Conservation (phyloP, 2,329 filamentous ascomycete species). For the Sporothrix curviconia region DNA sequence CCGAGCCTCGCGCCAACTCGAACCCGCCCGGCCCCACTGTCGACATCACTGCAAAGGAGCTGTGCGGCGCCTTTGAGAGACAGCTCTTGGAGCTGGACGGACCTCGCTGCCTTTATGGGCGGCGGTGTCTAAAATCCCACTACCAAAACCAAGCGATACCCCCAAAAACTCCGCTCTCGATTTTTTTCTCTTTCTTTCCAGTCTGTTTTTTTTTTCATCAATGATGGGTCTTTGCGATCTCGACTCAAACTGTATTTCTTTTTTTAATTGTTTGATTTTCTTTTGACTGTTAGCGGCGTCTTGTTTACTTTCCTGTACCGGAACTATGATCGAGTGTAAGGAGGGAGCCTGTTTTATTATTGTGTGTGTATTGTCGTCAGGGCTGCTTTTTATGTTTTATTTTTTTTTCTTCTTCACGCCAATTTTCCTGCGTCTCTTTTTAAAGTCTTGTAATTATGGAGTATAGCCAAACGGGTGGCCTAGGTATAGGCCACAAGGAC, state of each 20-base stretch:
- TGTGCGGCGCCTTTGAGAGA: slow-evolving; percentile 53
- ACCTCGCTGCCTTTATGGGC: slow-evolving; percentile 57
- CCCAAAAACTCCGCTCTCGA: too few relatives aligned
- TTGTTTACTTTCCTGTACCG: background rate
- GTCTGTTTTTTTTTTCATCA: too few relatives aligned
- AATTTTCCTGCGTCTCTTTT: background rate
- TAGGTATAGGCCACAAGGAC: background rate
- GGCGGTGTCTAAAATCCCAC: slow-evolving; percentile 44
- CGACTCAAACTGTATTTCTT: too few relatives aligned
- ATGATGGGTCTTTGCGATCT: too few relatives aligned
- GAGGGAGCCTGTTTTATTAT: background rate
- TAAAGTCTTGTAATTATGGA: slow-evolving; percentile 1
- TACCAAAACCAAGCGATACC: too few relatives aligned
- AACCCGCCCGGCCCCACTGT: slow-evolving; percentile 23
- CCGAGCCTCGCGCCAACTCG: slow-evolving; percentile 26
- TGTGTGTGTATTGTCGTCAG: background rate
- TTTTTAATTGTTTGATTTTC: background rate
- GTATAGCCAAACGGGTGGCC: background rate
- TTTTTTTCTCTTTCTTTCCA: background rate
- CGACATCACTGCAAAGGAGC: slow-evolving; percentile 54
- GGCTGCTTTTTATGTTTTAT: background rate
- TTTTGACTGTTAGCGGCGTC: background rate
- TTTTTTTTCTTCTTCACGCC: background rate
- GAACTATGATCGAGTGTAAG: background rate
- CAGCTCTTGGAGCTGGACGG: slow-evolving; percentile 55